Evolutionary conservation across 2,329 filamentous ascomycete genomes (phyloP), one percentile per base, ranked within the genome.

Genomic region (Drechslerella coelobrocha): DNA sequence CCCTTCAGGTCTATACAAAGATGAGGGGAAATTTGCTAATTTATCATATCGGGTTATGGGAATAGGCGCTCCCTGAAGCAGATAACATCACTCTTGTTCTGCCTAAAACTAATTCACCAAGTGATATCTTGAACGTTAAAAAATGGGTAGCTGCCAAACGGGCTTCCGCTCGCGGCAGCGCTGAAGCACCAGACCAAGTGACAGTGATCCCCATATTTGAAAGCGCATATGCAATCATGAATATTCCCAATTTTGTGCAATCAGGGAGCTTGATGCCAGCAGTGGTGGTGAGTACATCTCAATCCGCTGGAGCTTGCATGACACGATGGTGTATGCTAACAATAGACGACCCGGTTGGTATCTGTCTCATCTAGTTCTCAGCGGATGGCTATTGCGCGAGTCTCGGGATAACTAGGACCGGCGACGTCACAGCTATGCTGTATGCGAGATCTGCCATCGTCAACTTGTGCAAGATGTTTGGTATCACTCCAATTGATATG

Each of bases 311-410:
- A 14, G 52, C 21, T 23, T 54, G 37, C 14, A 6, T 10, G 41
- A 47, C n/a, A 37, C 4, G 1, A 37, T 10, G 4, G 23, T 34
- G 17, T 31, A n/a, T 24, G 1, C n/a, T 24, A 14, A 19, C 14
- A 2, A 7, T 52, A 2, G 8, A 31, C 14, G 23, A 6, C 9
- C 41, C 7, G 41, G n/a, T n/a, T n/a, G n/a, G n/a, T n/a, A n/a
- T n/a, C n/a, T n/a, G n/a, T n/a, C n/a, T n/a, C n/a, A n/a, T n/a
- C 26, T 47, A 71, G 66, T 71, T 71, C 19, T 59, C 66, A 39
- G 34, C 66, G 9, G 66, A 71, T 34, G 66, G 63, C 45, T 71
- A 59, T 10, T 63, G 59, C n/a, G 66, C 66, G 8, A 55, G 53
- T 19, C 10, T 63, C 4, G 59, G 59, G 8, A 59, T 71, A 17